A percentile compares a stretch with the other conserved stretches of the same genome.
These are phyloP conservation scores for Talaromyces ruber DNA, from an alignment of 495 filamentous ascomycete genomes.

Conservation along the genomic window DNA sequence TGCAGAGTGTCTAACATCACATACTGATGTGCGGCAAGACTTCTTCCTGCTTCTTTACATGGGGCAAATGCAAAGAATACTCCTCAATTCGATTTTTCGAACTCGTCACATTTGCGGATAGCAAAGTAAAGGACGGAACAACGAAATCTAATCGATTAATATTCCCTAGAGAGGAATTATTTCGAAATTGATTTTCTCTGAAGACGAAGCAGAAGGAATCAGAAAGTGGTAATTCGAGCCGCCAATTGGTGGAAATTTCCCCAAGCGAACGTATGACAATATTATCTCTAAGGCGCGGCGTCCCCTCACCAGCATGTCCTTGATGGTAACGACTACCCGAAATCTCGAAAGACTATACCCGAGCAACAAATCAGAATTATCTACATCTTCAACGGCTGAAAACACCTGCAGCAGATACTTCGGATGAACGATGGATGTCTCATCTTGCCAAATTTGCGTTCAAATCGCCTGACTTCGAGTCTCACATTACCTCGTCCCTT, in stretches of 20 bases:
- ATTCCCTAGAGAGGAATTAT: conserved; percentile 43
- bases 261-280: conserved; percentile 21
- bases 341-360: conserved; percentile 14
- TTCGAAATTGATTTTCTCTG: conserved; percentile 34
- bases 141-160: conserved; percentile 54
- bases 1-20: conserved; percentile 14
- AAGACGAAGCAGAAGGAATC: neutral
- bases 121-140: conserved; percentile 40
- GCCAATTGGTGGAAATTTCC: conserved; percentile 28
- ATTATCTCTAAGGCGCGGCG: conserved; percentile 27
- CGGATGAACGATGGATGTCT: conserved; percentile 16
- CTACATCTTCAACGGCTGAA: neutral
- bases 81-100: conserved; percentile 26
- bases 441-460: conserved; percentile 22
- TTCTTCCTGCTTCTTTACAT: conserved; percentile 29
- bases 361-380: conserved; percentile 7
- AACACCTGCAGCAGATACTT: neutral
- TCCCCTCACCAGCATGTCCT: conserved; percentile 55
- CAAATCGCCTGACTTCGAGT: conserved; percentile 40
- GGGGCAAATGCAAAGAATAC: conserved; percentile 24
- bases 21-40: conserved; percentile 21
- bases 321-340: conserved; percentile 48
- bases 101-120: conserved; percentile 56
- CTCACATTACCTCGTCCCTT: conserved; percentile 51
- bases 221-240: conserved; percentile 17